Conservation (phyloP, 2,329 filamentous ascomycete species). For the Cladobotryum mycophilum region DNA sequence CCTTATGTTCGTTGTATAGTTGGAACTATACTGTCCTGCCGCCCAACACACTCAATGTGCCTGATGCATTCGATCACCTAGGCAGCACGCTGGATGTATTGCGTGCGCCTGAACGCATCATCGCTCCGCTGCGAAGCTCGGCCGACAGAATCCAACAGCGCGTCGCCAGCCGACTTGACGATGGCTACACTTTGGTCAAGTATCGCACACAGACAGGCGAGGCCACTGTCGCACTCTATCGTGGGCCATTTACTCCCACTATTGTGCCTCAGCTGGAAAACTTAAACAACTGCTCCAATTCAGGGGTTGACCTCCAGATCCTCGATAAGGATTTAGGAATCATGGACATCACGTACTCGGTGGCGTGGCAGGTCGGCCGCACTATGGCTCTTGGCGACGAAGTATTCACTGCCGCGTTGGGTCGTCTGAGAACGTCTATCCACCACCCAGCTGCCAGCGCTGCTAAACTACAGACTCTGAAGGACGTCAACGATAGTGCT, state of each 20-base stretch:
- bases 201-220: constrained; percentile 36
- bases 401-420: constrained; percentile 20
- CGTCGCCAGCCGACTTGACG: constrained; percentile 18
- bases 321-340: constrained; percentile 32
- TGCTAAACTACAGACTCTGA: constrained; percentile 3
- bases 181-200: constrained; percentile 34
- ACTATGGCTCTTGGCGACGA: constrained; percentile 31
- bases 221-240: constrained; percentile 27
- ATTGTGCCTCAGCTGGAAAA: constrained; percentile 10
- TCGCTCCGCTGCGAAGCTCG: neutral
- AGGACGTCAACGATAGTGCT: constrained; percentile 3
- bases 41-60: constrained; percentile 26
- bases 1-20: constrained; percentile 30
- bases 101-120: constrained; percentile 5
- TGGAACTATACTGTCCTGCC: constrained; percentile 36
- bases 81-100: constrained; percentile 14
- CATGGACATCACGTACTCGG: constrained; percentile 38
- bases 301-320: constrained; percentile 31
- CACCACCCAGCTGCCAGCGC: neutral
- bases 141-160: constrained; percentile 1
- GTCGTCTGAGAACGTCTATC: neutral
- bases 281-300: constrained; percentile 23
- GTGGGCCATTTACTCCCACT: constrained; percentile 33
- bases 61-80: constrained; percentile 24
- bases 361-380: constrained; percentile 38